Base-by-base conservation (phyloP, 768 basidiomycete species). In the Phlegmacium glaucopus region DNA sequence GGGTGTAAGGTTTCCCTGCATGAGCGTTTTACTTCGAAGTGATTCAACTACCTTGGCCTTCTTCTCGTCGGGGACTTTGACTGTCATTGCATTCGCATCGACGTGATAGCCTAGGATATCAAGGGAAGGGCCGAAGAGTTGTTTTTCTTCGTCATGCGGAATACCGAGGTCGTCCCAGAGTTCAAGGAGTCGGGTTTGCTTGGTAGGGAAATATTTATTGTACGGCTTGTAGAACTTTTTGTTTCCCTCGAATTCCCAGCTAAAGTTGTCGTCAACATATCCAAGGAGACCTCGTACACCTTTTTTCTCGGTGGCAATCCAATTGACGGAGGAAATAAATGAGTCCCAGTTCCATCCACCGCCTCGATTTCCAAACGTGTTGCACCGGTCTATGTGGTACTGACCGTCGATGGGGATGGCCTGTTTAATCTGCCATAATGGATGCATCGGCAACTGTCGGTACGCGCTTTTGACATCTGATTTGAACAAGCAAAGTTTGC, bases 101-200 rank as follows among this genome's bases (percentile, higher is more conserved):
- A 75, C 68, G 0, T 59, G 22, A 45, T 71, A 70, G 16, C 75
- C 70, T 47, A 75, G 67, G 50, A 75, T 65, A 2, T 55, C 53
- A 11, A 76, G 61, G 0, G 28, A 6, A 0, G 32, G 6, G 0
- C 70, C 72, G n/a, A 15, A 66, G 0, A 71, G 8, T 50, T 77
- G 76, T 47, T 77, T 78, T 3, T 42, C 28, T 10, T 57, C 46
- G 11, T 70, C 61, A 52, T 76, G 72, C 0, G 70, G 72, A 9
- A 74, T 57, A 0, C 68, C 63, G 12, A 75, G 52, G 1, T 59
- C 37, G 52, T 77, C 74, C 65, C 68, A 75, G 1, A 76, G 61
- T 2, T 29, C 32, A 0, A 78, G 66, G 1, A 75, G 60, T 2
- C 34, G 17, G 3, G 47, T 59, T 53, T 76, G 75, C 8, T 59